Conservation (phyloP, 202 grass and related monocot species). For the Cymbopogon flexuosus region DNA sequence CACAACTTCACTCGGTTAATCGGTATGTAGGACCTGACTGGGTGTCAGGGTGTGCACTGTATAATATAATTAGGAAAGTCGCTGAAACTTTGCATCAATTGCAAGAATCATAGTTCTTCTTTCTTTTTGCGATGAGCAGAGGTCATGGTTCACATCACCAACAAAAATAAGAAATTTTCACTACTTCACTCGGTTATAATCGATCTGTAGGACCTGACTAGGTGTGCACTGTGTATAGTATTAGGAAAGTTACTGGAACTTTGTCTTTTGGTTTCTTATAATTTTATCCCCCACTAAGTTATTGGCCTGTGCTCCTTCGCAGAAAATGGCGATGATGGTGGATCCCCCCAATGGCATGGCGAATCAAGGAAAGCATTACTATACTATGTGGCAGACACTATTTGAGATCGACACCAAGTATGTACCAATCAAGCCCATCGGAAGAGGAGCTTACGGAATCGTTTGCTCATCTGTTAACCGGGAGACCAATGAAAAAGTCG, state of each 20-base stretch:
- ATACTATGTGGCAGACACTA: too few relatives aligned
- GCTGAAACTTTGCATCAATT: not conserved
- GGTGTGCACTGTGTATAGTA: not conserved
- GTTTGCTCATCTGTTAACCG: too few relatives aligned
- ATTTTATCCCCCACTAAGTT: not conserved
- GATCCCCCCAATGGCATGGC: too few relatives aligned
- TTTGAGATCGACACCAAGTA: too few relatives aligned
- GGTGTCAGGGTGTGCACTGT: not conserved
- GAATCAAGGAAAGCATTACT: too few relatives aligned
- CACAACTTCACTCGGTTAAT: not conserved
- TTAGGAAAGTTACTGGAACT: too few relatives aligned
- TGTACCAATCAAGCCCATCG: too few relatives aligned
- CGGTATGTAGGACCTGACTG: not conserved
- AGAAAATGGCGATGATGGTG: conserved; percentile 66
- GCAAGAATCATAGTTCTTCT: not conserved
- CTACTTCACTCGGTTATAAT: not conserved
- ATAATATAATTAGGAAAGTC: not conserved
- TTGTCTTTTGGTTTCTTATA: not conserved
- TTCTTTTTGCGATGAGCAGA: not conserved
- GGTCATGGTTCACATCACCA: not conserved
- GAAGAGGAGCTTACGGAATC: too few relatives aligned
- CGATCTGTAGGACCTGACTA: not conserved
- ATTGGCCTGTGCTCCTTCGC: not conserved
- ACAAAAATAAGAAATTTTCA: not conserved
- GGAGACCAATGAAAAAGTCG: too few relatives aligned